These are phyloP conservation scores for grape (Vitis vinifera) DNA, from an alignment of 164 flowering plant genomes.

Conservation along the genomic window DNA sequence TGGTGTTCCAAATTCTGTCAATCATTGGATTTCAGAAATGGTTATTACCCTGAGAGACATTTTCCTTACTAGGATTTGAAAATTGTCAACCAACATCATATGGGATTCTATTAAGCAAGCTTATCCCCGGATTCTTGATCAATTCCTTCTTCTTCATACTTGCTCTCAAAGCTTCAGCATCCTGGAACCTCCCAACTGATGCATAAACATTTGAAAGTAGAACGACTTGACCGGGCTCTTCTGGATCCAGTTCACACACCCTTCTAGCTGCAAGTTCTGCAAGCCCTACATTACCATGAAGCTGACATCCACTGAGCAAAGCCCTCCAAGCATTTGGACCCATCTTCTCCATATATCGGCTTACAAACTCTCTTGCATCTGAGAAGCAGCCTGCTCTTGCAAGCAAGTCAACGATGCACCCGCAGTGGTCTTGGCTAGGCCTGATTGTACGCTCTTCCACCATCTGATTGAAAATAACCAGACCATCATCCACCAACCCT, in stretches of 20 bases:
- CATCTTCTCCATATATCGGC: constrained; percentile 1
- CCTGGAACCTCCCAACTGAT: constrained; percentile 39
- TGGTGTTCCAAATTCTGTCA: too few species aligned
- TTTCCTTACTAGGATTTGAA: too few species aligned
- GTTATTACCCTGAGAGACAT: too few species aligned
- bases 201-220: constrained; percentile 50
- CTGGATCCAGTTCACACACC: constrained; percentile 23
- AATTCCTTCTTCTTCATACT: constrained; percentile 22
- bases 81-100: too few species aligned
- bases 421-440: constrained; percentile 32
- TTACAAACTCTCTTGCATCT: constrained; percentile 26
- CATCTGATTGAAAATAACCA: constrained; percentile 32
- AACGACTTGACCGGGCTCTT: constrained; percentile 33
- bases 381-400: constrained; percentile 39
- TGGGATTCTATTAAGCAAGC: constrained; percentile 15
- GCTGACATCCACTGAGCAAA: constrained; percentile 38
- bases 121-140: constrained; percentile 34
- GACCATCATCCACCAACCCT: constrained; percentile 39
- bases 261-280: constrained; percentile 40
- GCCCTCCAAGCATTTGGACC: constrained; percentile 34
- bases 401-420: constrained; percentile 43
- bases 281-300: constrained; percentile 28
- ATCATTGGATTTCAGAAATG: too few species aligned
- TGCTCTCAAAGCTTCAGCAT: constrained; percentile 37
- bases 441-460: constrained; percentile 24